Conservation (phyloP, 176 grass and related monocot genomes). For the Carex kokanica region DNA sequence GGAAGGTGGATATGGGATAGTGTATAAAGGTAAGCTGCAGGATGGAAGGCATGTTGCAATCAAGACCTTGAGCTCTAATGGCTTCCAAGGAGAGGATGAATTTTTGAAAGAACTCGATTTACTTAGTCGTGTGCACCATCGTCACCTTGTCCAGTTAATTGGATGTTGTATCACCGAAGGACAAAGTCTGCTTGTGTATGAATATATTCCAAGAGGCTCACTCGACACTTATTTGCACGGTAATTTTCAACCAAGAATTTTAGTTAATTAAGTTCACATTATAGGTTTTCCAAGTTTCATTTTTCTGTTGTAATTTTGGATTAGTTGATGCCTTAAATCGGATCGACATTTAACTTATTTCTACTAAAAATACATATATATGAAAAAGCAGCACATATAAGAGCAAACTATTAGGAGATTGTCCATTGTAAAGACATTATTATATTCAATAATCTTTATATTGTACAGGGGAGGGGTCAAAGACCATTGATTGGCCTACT, state of each 20-base stretch:
- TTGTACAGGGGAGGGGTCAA: slow-evolving; percentile 39
- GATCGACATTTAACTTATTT: neutral
- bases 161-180: slow-evolving; percentile 61
- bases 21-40: slow-evolving; percentile 31
- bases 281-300: too few relatives aligned
- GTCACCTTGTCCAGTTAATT: slow-evolving; percentile 66
- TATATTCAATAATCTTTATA: neutral
- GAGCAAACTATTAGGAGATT: neutral
- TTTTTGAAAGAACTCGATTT: slow-evolving; percentile 77
- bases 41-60: slow-evolving; percentile 35
- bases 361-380: neutral
- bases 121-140: slow-evolving; percentile 68
- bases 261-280: too few relatives aligned
- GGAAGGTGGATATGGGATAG: slow-evolving; percentile 29
- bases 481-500: slow-evolving; percentile 55
- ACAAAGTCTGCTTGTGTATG: slow-evolving; percentile 68
- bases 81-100: slow-evolving; percentile 42
- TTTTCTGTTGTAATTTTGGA: too few relatives aligned
- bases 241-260: slow-evolving; percentile 24
- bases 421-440: neutral
- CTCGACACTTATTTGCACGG: slow-evolving; percentile 61
- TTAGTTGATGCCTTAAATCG: neutral
- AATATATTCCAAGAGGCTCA: slow-evolving; percentile 63
- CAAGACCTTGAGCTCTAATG: slow-evolving; percentile 36
- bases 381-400: neutral